Conservation (phyloP, 495 filamentous ascomycete species). For the Tuber aestivum region DNA sequence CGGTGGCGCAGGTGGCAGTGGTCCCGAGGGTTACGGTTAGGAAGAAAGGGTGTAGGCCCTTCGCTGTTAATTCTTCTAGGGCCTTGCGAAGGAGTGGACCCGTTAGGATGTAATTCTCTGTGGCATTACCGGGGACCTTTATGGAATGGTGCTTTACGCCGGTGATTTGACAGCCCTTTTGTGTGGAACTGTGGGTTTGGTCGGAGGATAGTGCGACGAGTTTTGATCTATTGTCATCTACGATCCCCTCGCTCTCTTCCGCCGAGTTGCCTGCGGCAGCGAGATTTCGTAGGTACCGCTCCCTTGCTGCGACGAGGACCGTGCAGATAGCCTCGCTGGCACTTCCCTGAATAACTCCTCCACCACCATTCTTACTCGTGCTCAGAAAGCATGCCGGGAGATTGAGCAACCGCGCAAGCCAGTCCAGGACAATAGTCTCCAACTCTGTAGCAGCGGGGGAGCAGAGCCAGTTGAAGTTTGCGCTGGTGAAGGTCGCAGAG, state of each 20-base stretch:
- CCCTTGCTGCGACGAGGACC: constrained; percentile 80
- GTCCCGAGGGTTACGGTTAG: constrained; percentile 81
- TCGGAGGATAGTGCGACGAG: constrained; percentile 79
- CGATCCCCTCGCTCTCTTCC: constrained; percentile 58
- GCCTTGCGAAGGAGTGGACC: constrained; percentile 54
- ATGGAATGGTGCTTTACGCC: constrained; percentile 72
- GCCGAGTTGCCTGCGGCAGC: constrained; percentile 51
- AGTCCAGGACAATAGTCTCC: constrained; percentile 90
- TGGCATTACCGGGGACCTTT: constrained; percentile 49
- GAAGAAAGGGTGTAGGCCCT: constrained; percentile 76
- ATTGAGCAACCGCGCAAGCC: constrained; percentile 68
- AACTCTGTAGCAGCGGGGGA: constrained; percentile 92
- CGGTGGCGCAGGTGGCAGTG: constrained; percentile 79
- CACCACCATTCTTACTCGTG: constrained; percentile 63
- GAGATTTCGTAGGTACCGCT: constrained; percentile 63
- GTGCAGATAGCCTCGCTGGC: constrained; percentile 85
- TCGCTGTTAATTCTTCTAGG: constrained; percentile 55
- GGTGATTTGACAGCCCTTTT: constrained; percentile 81
- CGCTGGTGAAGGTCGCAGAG: constrained; percentile 75
- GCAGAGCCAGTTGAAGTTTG: constrained; percentile 97
- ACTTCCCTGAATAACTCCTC: constrained; percentile 91
- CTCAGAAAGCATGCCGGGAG: constrained; percentile 74
- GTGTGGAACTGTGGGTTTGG: constrained; percentile 72
- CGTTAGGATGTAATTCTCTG: constrained; percentile 63
- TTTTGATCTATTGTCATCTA: constrained; percentile 59